Conservation (phyloP, 345 rosid genomes). For the Salix dunnii region DNA sequence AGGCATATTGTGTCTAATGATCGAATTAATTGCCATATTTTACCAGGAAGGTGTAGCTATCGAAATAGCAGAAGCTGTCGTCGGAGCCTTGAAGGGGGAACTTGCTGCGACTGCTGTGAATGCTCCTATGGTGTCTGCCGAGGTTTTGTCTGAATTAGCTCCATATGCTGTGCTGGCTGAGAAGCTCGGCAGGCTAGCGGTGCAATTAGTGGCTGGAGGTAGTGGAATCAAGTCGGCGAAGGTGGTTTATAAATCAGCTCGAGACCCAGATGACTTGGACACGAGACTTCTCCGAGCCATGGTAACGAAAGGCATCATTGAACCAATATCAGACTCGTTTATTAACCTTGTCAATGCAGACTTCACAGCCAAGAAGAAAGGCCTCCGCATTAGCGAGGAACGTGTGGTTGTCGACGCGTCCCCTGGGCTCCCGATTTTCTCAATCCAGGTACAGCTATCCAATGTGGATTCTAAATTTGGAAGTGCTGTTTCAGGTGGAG, state of each 20-base stretch:
- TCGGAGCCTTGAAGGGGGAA: conserved; percentile 73
- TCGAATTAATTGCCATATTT: neutral
- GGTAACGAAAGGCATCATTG: conserved; percentile 84
- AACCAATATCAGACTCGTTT: conserved; percentile 62
- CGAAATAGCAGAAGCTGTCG: conserved; percentile 85
- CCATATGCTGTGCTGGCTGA: conserved; percentile 68
- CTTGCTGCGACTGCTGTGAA: conserved; percentile 80
- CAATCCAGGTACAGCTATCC: conserved; percentile 58
- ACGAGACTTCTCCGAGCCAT: conserved; percentile 83
- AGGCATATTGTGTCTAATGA: neutral
- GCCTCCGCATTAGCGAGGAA: conserved; percentile 70
- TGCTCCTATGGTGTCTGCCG: conserved; percentile 76
- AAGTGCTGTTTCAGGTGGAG: conserved; percentile 60
- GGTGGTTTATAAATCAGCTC: conserved; percentile 55
- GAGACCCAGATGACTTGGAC: conserved; percentile 70
- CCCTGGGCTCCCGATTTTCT: conserved; percentile 57
- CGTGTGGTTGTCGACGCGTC: conserved; percentile 48
- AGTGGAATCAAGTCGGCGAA: conserved; percentile 58
- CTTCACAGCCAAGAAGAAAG: conserved; percentile 78
- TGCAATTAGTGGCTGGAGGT: conserved; percentile 72
- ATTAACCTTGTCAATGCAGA: conserved; percentile 84
- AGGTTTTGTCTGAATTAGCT: conserved; percentile 58
- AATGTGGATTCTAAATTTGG: conserved; percentile 65
- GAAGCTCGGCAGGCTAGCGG: conserved; percentile 74
- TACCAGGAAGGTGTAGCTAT: conserved; percentile 82